phyloP scores from a whole-genome alignment of 352 stramenopile genomes.

The Pythium scleroteichum region DNA sequence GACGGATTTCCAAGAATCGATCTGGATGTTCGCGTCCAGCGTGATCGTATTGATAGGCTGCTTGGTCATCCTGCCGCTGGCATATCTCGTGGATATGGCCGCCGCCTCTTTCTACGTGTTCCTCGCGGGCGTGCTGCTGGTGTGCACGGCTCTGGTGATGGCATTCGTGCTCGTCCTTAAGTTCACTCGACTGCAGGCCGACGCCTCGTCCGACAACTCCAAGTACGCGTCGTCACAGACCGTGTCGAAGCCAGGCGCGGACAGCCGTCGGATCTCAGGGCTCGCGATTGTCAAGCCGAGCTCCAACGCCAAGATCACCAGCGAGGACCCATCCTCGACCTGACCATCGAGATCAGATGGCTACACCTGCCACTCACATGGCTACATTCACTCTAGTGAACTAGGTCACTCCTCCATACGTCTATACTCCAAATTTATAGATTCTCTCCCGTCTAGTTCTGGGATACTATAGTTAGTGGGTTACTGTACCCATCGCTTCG shows the following conservation, averaged over 20 bases:
- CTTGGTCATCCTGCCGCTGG: conserved; percentile 30
- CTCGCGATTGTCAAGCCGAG: neutral
- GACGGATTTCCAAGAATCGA: conserved; percentile 48
- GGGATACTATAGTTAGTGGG: neutral
- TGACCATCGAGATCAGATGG: neutral
- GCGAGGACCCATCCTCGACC: neutral
- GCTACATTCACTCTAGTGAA: neutral
- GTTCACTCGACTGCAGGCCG: conserved; percentile 12
- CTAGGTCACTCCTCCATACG: neutral
- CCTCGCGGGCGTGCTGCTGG: conserved; percentile 18
- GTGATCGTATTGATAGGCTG: conserved; percentile 25
- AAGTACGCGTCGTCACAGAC: conserved; percentile 8
- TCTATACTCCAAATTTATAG: neutral
- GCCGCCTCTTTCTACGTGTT: conserved; percentile 24
- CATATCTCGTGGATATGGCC: conserved; percentile 31
- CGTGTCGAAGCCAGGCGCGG: neutral
- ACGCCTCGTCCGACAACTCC: neutral
- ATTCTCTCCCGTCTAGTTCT: neutral
- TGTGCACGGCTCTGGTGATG: conserved; percentile 28
- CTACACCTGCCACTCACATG: neutral
- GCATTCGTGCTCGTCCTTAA: conserved; percentile 33
- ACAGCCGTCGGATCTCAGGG: neutral
- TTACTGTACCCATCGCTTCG: neutral
- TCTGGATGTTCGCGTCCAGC: conserved; percentile 37
- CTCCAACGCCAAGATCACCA: neutral